Percentiles rank a stretch among this genome's conserved stretches.
Conservation (phyloP, 2,329 filamentous ascomycete genomes). For the Colletotrichum sp. region DNA sequence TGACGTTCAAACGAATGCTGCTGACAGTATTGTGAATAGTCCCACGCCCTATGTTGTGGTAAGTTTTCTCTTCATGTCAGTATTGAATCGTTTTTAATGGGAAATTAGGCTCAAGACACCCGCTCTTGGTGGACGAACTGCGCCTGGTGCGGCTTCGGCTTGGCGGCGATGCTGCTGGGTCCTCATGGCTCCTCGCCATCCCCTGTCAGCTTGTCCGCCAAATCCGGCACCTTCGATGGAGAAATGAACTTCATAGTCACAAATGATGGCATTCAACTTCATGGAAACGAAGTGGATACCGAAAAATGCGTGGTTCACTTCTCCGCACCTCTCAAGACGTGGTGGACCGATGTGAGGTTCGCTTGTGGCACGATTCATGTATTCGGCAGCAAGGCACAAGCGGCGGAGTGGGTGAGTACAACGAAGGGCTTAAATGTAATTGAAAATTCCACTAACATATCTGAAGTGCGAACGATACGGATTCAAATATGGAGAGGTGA, state of each 20-base stretch:
- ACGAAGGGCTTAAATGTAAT: not conserved
- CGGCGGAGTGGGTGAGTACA: not conserved
- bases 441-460: rapidly evolving
- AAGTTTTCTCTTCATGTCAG: rapidly evolving
- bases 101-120: not conserved
- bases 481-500: not conserved
- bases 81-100: not conserved
- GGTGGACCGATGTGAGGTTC: not conserved
- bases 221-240: not conserved
- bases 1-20: not conserved
- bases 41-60: not conserved
- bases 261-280: not conserved
- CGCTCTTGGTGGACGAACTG: not conserved
- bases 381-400: not conserved
- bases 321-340: not conserved
- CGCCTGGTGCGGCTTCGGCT: not conserved
- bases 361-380: not conserved
- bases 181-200: not conserved
- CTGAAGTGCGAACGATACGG: not conserved
- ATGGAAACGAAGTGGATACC: not conserved
- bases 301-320: not conserved
- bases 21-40: not conserved
- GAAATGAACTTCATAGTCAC: not conserved
- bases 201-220: not conserved
- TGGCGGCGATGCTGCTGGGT: not conserved